These are phyloP conservation scores for Lobulomyces angularis DNA, from an alignment of 192 early-diverging fungal species.

Conservation along the genomic window DNA sequence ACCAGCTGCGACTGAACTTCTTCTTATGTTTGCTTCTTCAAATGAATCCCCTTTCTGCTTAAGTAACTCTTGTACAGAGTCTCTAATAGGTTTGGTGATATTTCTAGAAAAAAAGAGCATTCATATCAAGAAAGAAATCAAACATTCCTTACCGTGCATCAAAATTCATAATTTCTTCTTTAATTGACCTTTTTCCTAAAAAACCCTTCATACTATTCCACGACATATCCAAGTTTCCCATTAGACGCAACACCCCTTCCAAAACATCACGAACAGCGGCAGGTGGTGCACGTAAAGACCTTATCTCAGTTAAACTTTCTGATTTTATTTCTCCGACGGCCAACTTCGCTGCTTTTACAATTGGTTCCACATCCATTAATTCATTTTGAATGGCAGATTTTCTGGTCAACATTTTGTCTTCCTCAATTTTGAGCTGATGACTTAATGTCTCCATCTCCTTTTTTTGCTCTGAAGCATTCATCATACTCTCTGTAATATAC, in stretches of 20 bases:
- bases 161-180: constrained; percentile 56
- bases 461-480: constrained; percentile 45
- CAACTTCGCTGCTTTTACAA: constrained; percentile 30
- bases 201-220: constrained; percentile 61
- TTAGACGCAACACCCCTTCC: constrained; percentile 44
- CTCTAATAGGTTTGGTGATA: constrained; percentile 28
- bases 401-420: constrained; percentile 24
- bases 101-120: constrained; percentile 47
- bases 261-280: constrained; percentile 50
- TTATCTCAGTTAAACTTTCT: constrained; percentile 43
- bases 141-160: too few species aligned
- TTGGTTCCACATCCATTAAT: constrained; percentile 43
- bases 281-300: constrained; percentile 48
- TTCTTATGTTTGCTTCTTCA: constrained; percentile 37
- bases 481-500: constrained; percentile 52
- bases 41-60: constrained; percentile 44
- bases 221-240: constrained; percentile 51
- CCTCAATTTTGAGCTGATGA: constrained; percentile 34
- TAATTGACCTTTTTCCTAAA: constrained; percentile 45
- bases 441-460: constrained; percentile 45
- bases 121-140: too few species aligned
- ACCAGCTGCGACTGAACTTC: constrained; percentile 43
- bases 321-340: constrained; percentile 48
- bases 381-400: constrained; percentile 44
- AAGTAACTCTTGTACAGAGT: constrained; percentile 36